phyloP scores from a whole-genome alignment of 1,284 basidiomycete genomes.

The Thelephora terrestris region DNA sequence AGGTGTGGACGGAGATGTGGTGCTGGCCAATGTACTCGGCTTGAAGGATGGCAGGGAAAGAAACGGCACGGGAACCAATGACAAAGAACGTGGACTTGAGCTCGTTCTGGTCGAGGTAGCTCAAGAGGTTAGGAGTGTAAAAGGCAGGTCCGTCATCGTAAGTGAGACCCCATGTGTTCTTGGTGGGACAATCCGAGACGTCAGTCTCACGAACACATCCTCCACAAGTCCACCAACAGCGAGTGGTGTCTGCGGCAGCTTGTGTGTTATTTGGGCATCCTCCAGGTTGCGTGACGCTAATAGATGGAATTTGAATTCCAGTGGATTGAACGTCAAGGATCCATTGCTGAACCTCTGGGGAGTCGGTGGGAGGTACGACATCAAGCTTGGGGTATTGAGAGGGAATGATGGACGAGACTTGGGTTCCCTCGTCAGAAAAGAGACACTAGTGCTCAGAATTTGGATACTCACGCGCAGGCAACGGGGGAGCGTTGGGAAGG shows the following conservation, averaged over 20 bases:
- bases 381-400: slow-evolving; percentile 67
- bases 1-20: slow-evolving; percentile 63
- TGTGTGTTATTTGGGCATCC: slow-evolving; percentile 56
- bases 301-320: slow-evolving; percentile 45
- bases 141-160: slow-evolving; percentile 76
- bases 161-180: slow-evolving; percentile 61
- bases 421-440: not conserved
- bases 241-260: slow-evolving; percentile 40
- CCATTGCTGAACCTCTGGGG: slow-evolving; percentile 65
- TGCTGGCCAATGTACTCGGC: slow-evolving; percentile 64
- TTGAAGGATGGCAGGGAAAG: slow-evolving; percentile 52
- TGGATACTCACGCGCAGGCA: slow-evolving; percentile 33
- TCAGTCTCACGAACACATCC: slow-evolving; percentile 63
- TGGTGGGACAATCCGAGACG: slow-evolving; percentile 62
- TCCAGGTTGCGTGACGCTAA: slow-evolving; percentile 38
- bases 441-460: slow-evolving; percentile 1
- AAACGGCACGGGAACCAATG: slow-evolving; percentile 70
- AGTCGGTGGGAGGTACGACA: slow-evolving; percentile 53
- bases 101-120: slow-evolving; percentile 55
- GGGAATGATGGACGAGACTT: slow-evolving; percentile 32
- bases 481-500: slow-evolving; percentile 38
- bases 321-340: slow-evolving; percentile 47
- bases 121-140: slow-evolving; percentile 69
- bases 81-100: slow-evolving; percentile 83
- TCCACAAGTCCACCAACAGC: slow-evolving; percentile 86